Conservation (phyloP, 2,329 filamentous ascomycete genomes). For the Beauveria medogensis region DNA sequence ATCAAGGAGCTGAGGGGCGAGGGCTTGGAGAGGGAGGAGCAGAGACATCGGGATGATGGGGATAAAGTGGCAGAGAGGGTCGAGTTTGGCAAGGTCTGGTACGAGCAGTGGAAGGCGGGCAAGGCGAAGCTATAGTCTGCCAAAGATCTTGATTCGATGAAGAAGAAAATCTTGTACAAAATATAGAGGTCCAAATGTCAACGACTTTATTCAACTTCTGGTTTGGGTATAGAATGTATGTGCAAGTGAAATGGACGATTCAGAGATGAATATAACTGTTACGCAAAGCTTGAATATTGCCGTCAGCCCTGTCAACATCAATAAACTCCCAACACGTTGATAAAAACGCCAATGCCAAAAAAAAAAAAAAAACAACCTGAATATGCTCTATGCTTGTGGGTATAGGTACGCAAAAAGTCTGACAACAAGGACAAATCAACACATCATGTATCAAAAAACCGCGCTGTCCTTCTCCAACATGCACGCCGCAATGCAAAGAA, state of each 20-base stretch:
- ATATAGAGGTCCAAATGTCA: too few relatives aligned
- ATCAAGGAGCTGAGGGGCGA: conserved; percentile 49
- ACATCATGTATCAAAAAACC: not conserved
- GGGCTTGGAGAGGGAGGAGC: conserved; percentile 40
- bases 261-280: too few relatives aligned
- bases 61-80: conserved; percentile 33
- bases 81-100: conserved; percentile 38
- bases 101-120: conserved; percentile 38
- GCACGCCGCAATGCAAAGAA: not conserved
- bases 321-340: not conserved
- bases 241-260: too few relatives aligned
- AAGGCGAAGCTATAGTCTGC: conserved; percentile 27
- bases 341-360: not conserved
- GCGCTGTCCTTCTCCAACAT: not conserved
- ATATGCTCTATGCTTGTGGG: conserved; percentile 8
- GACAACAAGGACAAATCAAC: conserved; percentile 9
- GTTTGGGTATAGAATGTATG: too few relatives aligned
- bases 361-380: not conserved
- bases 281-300: too few relatives aligned
- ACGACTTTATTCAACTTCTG: too few relatives aligned
- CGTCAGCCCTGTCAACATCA: too few relatives aligned
- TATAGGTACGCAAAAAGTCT: conserved; percentile 4
- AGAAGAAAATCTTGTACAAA: too few relatives aligned
- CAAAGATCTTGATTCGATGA: not conserved
- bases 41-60: conserved; percentile 34